Evolutionary conservation across 352 stramenopile genomes (phyloP).

Genomic region (Lagenidium sp.): DNA sequence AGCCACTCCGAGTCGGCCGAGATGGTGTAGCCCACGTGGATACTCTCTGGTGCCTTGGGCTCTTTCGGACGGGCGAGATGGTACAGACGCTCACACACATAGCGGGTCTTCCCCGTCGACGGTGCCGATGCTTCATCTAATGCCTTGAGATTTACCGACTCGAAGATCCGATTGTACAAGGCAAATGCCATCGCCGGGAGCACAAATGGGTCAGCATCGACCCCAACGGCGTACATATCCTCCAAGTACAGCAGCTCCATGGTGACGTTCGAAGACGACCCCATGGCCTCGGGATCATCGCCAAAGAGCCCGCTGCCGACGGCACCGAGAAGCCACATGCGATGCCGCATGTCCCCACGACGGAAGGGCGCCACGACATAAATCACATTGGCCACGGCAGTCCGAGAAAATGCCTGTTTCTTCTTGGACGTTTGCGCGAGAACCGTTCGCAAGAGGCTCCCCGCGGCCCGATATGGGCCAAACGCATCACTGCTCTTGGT

Average conservation of each 20-base stretch:
- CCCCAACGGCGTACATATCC: constrained; percentile 51
- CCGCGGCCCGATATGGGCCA: constrained; percentile 48
- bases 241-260: constrained; percentile 67
- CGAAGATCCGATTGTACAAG: constrained; percentile 61
- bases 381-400: constrained; percentile 51
- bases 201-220: constrained; percentile 49
- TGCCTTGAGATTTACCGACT: constrained; percentile 44
- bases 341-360: constrained; percentile 57
- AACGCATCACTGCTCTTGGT: constrained; percentile 43
- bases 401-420: constrained; percentile 54
- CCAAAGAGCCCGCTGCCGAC: constrained; percentile 55
- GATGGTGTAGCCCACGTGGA: constrained; percentile 31
- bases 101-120: constrained; percentile 20
- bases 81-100: constrained; percentile 55
- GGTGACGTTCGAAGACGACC: constrained; percentile 28
- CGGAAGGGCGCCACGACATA: constrained; percentile 65
- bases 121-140: too few relatives aligned
- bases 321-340: constrained; percentile 56
- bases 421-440: constrained; percentile 39
- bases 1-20: constrained; percentile 56
- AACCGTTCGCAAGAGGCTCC: constrained; percentile 40
- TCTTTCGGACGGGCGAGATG: too few relatives aligned
- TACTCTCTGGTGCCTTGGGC: constrained; percentile 4
- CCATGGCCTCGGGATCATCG: constrained; percentile 1
- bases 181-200: constrained; percentile 48